Base-by-base conservation (phyloP, 352 stramenopile genomes). In the Halophytophthora polymorphica region DNA sequence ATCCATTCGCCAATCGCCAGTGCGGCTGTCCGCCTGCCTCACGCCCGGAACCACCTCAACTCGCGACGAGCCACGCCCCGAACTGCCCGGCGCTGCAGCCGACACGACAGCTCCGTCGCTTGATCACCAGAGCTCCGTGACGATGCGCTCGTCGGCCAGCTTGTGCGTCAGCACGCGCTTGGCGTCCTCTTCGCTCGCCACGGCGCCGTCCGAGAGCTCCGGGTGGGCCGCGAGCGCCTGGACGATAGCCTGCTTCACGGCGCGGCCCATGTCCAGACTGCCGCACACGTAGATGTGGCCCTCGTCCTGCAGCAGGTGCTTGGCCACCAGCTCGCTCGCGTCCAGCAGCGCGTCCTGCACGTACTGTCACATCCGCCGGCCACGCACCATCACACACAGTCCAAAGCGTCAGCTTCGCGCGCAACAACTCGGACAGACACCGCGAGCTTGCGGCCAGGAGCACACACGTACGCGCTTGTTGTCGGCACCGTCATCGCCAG, bases 201-300 rank as follows among this genome's bases (percentile, higher is more conserved):
- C 65, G 18, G 34, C 17, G 11, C 31, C 41, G 38, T 56, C 38
- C 19, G 53, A 78, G 45, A 63, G 56, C n/a, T 69, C 49, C 0
- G 58, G 56, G 54, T 88, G 80, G 39, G 58, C 49, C 17, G 69
- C 44, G 29, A 92, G 58, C 39, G 76, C 77, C 6, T 58, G 7
- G 2, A 72, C 64, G 21, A 94, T 75, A 13, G 69, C 67, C 8
- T 71, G 73, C 69, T 90, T 92, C 48, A 87, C 79, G 11, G 78
- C 78, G 17, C 78, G 77, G 6, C 84, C 82, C 81, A 94, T 91
- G 18, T 64, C 69, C 25, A 86, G 61, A 45, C 82, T 89, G n/a
- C 84, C 84, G 22, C 84, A 94, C 22, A 94, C 58, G 47, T 75
- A 94, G 22, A 93, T 57, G 60, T 85, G 82, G 29, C 82, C 81